Conservation (phyloP, 2,329 filamentous ascomycete species). For the Trichoderma afroharzianum region DNA sequence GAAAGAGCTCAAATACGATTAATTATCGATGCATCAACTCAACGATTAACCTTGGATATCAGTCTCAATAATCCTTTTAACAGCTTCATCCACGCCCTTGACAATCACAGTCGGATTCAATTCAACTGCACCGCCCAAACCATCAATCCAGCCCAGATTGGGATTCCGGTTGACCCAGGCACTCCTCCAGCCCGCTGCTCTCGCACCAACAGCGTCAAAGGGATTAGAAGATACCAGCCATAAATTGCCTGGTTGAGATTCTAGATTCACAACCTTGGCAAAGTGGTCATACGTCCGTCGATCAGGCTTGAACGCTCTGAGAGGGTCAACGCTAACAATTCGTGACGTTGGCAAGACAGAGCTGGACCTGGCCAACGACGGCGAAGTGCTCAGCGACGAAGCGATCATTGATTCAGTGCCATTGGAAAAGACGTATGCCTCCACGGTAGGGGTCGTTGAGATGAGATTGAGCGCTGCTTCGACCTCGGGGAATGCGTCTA, state of each 20-base stretch:
- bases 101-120: slow-evolving; percentile 52
- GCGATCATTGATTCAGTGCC: slow-evolving; percentile 62
- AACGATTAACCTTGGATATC: background rate
- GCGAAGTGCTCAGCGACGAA: slow-evolving; percentile 55
- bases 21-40: background rate
- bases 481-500: slow-evolving; percentile 64
- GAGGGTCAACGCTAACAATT: slow-evolving; percentile 59
- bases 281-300: slow-evolving; percentile 60
- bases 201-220: slow-evolving; percentile 67
- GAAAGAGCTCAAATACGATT: background rate
- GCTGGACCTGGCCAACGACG: slow-evolving; percentile 48
- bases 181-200: slow-evolving; percentile 56
- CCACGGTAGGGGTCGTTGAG: slow-evolving; percentile 36
- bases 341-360: slow-evolving; percentile 40
- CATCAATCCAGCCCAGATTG: slow-evolving; percentile 60
- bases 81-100: slow-evolving; percentile 54
- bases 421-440: slow-evolving; percentile 66
- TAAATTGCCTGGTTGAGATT: slow-evolving; percentile 45
- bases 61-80: slow-evolving; percentile 33
- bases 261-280: slow-evolving; percentile 46
- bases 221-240: slow-evolving; percentile 72
- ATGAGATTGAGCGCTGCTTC: slow-evolving; percentile 48
- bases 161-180: slow-evolving; percentile 64
- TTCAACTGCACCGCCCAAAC: slow-evolving; percentile 44
- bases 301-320: slow-evolving; percentile 62